Percentiles rank a stretch among this genome's conserved stretches.
phyloP scores from a whole-genome alignment of 1,139 yeast species.

The Yamadazyma mexicana region DNA sequence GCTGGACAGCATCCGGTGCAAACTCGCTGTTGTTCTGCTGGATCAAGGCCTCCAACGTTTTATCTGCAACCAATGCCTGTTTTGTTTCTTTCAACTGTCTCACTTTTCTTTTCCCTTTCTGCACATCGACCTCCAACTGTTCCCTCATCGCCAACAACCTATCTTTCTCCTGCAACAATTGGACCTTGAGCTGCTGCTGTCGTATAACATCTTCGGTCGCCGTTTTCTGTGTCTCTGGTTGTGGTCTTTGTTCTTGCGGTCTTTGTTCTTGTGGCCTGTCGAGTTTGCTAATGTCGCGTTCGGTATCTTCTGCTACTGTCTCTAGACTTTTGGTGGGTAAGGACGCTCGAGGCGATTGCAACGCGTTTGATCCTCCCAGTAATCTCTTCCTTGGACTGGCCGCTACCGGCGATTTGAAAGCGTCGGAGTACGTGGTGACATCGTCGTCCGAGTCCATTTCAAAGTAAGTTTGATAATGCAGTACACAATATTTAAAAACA shows the following conservation, averaged over 20 bases:
- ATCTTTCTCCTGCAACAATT: conserved; percentile 21
- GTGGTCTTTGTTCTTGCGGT: conserved; percentile 4
- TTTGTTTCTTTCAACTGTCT: conserved; percentile 19
- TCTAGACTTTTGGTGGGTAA: neutral
- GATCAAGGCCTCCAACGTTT: conserved; percentile 22
- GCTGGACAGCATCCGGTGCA: conserved; percentile 7
- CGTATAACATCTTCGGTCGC: conserved; percentile 5
- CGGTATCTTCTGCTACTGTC: conserved; percentile 1
- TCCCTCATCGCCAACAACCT: conserved; percentile 23
- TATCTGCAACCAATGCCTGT: conserved; percentile 16
- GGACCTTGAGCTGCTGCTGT: conserved; percentile 23
- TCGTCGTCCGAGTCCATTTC: conserved; percentile 27
- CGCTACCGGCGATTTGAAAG: conserved; percentile 12
- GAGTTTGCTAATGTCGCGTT: no score
- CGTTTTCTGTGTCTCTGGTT: conserved; percentile 8
- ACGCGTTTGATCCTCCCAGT: neutral
- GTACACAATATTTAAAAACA: neutral
- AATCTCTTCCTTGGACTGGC: neutral
- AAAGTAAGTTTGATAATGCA: no score
- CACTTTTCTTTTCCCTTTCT: conserved; percentile 20
- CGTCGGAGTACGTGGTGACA: conserved; percentile 28
- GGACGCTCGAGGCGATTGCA: no score
- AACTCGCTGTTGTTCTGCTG: conserved; percentile 23
- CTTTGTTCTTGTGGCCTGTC: conserved; percentile 3
- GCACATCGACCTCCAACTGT: conserved; percentile 19